phyloP scores from a whole-genome alignment of 495 filamentous ascomycete species.

The Letharia lupina region DNA sequence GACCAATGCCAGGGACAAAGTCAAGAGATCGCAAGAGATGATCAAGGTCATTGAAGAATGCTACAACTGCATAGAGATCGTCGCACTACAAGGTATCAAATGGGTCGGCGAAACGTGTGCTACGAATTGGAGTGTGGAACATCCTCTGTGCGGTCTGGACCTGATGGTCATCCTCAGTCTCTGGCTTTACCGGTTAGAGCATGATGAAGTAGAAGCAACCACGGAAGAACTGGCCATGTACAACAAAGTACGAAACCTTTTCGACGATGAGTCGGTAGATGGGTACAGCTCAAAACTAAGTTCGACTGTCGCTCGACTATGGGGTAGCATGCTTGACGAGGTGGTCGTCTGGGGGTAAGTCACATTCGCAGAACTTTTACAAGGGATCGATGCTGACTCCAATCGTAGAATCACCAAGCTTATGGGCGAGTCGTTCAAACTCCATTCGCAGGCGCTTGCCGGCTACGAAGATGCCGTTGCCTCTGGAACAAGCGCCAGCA shows the following conservation, averaged over 20 bases:
- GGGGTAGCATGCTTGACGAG: conserved; percentile 97
- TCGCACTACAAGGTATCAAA: conserved; percentile 86
- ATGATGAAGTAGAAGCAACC: conserved; percentile 89
- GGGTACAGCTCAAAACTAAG: conserved; percentile 73
- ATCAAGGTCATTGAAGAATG: conserved; percentile 96
- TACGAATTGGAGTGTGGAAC: conserved; percentile 98
- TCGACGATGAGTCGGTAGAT: conserved; percentile 82
- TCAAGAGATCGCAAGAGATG: conserved; percentile 94
- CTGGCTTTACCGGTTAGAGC: conserved; percentile 98
- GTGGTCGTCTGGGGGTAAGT: conserved; percentile 97
- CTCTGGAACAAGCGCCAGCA: conserved; percentile 23
- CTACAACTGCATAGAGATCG: conserved; percentile 96
- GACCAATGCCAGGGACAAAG: conserved; percentile 83
- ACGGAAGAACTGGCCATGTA: conserved; percentile 92
- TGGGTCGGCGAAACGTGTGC: conserved; percentile 96
- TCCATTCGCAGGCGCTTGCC: conserved; percentile 86
- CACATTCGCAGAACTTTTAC: conserved; percentile 9
- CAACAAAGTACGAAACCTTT: conserved; percentile 85
- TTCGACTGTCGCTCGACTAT: conserved; percentile 85
- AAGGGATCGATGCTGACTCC: conserved; percentile 40
- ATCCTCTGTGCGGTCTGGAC: conserved; percentile 92
- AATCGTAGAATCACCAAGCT: conserved; percentile 78
- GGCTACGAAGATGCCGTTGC: conserved; percentile 76
- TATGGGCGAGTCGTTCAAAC: conserved; percentile 97
- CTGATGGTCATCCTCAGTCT: conserved; percentile 97